phyloP scores from a whole-genome alignment of 352 stramenopile species.

The Globisporangium cederbergense region DNA sequence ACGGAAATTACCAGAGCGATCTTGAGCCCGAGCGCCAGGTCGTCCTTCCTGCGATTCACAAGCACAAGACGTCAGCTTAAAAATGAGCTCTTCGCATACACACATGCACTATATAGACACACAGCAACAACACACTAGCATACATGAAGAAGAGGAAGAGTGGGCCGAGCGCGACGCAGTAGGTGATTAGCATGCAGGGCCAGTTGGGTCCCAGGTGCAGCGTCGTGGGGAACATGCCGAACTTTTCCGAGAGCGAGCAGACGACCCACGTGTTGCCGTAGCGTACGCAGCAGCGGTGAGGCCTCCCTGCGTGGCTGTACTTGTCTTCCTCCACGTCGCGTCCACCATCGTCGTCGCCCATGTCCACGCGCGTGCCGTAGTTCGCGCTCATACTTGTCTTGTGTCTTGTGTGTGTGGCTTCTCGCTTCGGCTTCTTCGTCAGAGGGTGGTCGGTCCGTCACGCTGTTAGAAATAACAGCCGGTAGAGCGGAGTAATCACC shows the following conservation, averaged over 20 bases:
- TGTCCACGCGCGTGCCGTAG: slow-evolving; percentile 15
- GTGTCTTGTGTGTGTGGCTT: not conserved
- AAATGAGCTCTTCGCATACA: not conserved
- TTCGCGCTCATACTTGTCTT: slow-evolving; percentile 3
- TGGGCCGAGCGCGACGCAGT: slow-evolving; percentile 55
- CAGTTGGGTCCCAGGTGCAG: slow-evolving; percentile 71
- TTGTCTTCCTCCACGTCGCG: slow-evolving; percentile 12
- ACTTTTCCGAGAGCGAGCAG: slow-evolving; percentile 40
- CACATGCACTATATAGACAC: not conserved
- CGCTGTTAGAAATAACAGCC: not conserved
- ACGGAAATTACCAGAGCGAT: slow-evolving; percentile 48
- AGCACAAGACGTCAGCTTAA: no score
- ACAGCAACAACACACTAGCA: not conserved
- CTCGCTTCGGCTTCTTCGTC: slow-evolving; percentile 7
- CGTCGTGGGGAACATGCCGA: slow-evolving; percentile 58
- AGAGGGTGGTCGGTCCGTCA: not conserved
- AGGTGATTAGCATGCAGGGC: slow-evolving; percentile 73
- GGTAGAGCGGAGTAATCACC: no score
- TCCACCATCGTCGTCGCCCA: not conserved
- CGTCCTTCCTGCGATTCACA: slow-evolving; percentile 18
- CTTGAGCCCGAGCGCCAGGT: slow-evolving; percentile 40
- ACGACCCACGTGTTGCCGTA: slow-evolving; percentile 62
- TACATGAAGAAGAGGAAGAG: slow-evolving; percentile 50
- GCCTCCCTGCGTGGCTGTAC: slow-evolving; percentile 2
- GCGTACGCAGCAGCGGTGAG: slow-evolving; percentile 35